Conservation (phyloP, 2,329 filamentous ascomycete genomes). For the Pezicula rhizophila region DNA sequence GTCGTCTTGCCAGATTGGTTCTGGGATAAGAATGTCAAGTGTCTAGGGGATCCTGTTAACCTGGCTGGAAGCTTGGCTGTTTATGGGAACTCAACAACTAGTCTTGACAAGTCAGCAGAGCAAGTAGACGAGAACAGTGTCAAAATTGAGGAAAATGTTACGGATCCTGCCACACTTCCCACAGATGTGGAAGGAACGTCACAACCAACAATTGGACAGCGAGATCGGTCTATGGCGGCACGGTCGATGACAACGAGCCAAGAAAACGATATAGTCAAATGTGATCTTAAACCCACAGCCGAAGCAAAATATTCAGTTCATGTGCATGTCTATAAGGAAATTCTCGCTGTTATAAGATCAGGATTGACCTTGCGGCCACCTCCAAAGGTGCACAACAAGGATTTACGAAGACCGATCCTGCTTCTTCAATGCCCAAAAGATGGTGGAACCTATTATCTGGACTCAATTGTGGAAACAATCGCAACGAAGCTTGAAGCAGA, state of each 20-base stretch:
- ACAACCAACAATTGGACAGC: neutral
- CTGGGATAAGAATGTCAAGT: constrained; percentile 41
- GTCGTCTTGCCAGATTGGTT: constrained; percentile 53
- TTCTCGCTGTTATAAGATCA: constrained; percentile 43
- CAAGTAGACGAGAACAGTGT: constrained; percentile 1
- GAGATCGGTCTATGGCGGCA: too few relatives aligned
- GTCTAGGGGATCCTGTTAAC: constrained; percentile 9
- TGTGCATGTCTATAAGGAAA: constrained; percentile 25
- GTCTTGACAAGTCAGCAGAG: neutral
- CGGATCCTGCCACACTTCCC: constrained; percentile 1
- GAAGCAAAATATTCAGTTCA: constrained; percentile 24
- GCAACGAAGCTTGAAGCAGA: constrained; percentile 59
- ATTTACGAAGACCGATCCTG: constrained; percentile 44
- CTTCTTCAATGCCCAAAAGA: constrained; percentile 53
- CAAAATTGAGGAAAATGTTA: constrained; percentile 1
- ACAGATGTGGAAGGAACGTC: neutral
- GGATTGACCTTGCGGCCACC: constrained; percentile 39
- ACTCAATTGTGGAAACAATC: constrained; percentile 56
- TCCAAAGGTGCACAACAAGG: constrained; percentile 33
- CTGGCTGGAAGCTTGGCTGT: constrained; percentile 16
- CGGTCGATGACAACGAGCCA: neutral
- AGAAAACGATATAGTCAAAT: constrained; percentile 7
- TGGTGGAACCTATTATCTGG: constrained; percentile 47
- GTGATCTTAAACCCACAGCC: constrained; percentile 9
- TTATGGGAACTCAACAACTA: constrained; percentile 3